phyloP scores from a whole-genome alignment of 192 early-diverging fungal genomes.

The Entophlyctis luteolus region DNA sequence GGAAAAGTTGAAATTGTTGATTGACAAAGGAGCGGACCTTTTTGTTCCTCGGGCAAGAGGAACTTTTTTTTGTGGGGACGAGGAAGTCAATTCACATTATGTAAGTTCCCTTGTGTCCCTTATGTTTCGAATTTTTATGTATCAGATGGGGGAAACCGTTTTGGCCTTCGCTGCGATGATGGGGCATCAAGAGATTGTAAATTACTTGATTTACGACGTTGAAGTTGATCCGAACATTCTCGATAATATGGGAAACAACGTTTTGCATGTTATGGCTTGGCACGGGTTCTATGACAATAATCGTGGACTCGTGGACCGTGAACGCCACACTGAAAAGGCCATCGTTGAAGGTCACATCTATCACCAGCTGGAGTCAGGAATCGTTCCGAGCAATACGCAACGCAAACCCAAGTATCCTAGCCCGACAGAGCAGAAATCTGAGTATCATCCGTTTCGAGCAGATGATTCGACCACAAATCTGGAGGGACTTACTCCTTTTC shows the following conservation, averaged over 20 bases:
- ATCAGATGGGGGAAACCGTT: slow-evolving; percentile 24
- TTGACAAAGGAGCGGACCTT: slow-evolving; percentile 17
- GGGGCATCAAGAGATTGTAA: slow-evolving; percentile 12
- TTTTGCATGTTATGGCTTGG: slow-evolving; percentile 27
- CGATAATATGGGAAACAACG: slow-evolving; percentile 29
- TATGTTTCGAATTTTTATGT: not conserved
- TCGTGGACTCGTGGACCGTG: slow-evolving; percentile 14
- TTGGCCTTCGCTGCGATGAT: slow-evolving; percentile 27
- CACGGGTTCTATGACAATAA: slow-evolving; percentile 17
- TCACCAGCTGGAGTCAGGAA: slow-evolving; percentile 13
- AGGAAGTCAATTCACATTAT: not conserved
- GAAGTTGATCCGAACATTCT: slow-evolving; percentile 17
- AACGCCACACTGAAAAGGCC: not conserved
- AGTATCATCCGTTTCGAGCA: not conserved
- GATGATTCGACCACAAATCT: slow-evolving; percentile 6
- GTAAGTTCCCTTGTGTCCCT: not conserved
- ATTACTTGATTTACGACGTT: slow-evolving; percentile 26
- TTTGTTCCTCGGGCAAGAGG: slow-evolving; percentile 14
- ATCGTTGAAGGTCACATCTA: slow-evolving; percentile 12
- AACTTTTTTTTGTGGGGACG: slow-evolving; percentile 12
- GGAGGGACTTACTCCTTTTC: slow-evolving; percentile 15
- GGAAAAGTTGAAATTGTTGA: slow-evolving; percentile 3
- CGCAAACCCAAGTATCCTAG: not conserved
- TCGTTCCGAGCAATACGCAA: not conserved
- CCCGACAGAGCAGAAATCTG: no score